Base-by-base conservation (phyloP, 768 basidiomycete species). In the Pleurotus giganteus region DNA sequence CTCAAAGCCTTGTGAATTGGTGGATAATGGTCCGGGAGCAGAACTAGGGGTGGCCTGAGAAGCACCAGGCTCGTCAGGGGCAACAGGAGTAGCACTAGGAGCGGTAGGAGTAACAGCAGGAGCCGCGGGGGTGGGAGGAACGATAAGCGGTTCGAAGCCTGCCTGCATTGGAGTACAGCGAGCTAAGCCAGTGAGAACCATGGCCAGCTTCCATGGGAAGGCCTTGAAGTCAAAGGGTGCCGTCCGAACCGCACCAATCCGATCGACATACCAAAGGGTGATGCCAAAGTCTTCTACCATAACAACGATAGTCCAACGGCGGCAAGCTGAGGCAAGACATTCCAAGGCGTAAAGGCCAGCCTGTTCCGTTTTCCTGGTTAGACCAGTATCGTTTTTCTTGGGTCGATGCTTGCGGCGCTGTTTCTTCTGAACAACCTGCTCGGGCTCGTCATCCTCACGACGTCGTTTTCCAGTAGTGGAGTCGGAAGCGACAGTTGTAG, bases 211-310 rank as follows among this genome's bases (percentile, higher is more conserved):
- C 34, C 32, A 50, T 17, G 32, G 49, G n/a, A n/a, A 9, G 2
- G 34, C 23, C 11, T 12, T 26, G 11, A 50, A 50, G 29, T 50
- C 49, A 32, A 50, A 50, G 2, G 31, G 29, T 21, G 34, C 31
- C 11, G 49, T 50, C 4, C 17, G 28, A 37, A 50, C 36, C 6
- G 49, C 49, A 11, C 49, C 49, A n/a, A 50, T 37, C 2, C 49
- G 19, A 26, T 50, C 49, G 15, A 50, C 34, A 26, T 50, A 50
- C 49, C 49, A 50, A 28, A 50, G 19, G 28, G 49, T 36, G n/a
- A 50, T 32, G 15, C 9, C n/a, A 24, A 50, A 50, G 32, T 50
- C 23, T 29, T 37, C 32, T 4, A 50, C 27, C 32, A 36, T 23
- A 8, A 50, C 49, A 15, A 29, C 49, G 17, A 50, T 26, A 32